Percentiles rank a stretch among this genome's conserved stretches.
Evolutionary conservation across 805 yeast species (phyloP).

Genomic region (Wickerhamiella parazyma): DNA sequence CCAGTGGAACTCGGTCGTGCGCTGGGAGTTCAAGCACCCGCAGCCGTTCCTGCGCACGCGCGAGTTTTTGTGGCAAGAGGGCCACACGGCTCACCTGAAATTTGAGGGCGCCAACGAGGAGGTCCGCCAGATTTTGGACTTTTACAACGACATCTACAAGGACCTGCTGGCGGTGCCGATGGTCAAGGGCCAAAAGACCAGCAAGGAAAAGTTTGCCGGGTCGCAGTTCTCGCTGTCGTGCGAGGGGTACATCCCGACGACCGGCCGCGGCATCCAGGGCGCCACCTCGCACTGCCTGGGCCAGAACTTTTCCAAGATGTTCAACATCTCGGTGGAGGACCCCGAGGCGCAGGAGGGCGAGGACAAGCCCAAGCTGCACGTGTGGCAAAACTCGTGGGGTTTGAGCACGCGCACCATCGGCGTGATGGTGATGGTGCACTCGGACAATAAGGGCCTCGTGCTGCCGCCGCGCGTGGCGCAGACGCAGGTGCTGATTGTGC

Average conservation of each 20-base stretch:
- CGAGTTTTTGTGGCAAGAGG: conserved; percentile 99
- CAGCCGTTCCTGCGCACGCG: conserved; percentile 98
- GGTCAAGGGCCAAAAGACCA: conserved; percentile 87
- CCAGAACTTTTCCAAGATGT: conserved; percentile 97
- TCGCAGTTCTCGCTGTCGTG: conserved; percentile 89
- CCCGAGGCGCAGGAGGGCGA: conserved; percentile 52
- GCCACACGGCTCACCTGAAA: conserved; percentile 94
- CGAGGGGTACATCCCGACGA: conserved; percentile 94
- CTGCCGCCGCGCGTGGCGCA: conserved; percentile 96
- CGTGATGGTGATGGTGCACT: conserved; percentile 98
- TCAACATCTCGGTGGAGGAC: conserved; percentile 86
- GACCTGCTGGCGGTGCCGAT: conserved; percentile 96
- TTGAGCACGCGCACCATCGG: conserved; percentile 96
- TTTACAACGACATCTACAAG: conserved; percentile 72
- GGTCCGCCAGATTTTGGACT: conserved; percentile 73
- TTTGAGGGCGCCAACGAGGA: conserved; percentile 68
- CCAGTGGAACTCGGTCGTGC: conserved; percentile 99
- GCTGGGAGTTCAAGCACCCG: conserved; percentile 99
- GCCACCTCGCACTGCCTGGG: conserved; percentile 98
- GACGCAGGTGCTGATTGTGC: conserved; percentile 80
- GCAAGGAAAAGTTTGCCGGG: conserved; percentile 97
- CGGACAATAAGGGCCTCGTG: conserved; percentile 96
- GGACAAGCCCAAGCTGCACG: conserved; percentile 73
- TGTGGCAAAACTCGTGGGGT: conserved; percentile 99
- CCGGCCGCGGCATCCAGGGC: conserved; percentile 99